Percentiles rank a stretch among this genome's conserved stretches.
These are phyloP conservation scores for Nicotiana attenuata DNA, from an alignment of 257 asterid genomes.

Conservation along the genomic window DNA sequence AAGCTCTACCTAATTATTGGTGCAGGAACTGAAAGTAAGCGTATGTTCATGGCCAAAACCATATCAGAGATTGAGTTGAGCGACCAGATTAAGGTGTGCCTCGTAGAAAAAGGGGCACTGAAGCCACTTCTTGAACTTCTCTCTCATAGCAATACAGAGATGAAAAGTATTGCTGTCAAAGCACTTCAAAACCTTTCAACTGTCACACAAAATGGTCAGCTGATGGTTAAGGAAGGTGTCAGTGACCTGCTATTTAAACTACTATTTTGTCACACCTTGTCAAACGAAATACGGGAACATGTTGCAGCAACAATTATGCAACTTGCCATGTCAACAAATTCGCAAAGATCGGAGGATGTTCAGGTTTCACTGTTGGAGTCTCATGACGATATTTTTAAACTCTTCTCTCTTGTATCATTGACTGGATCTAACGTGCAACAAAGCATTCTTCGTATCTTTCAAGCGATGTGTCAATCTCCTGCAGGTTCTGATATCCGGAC, in stretches of 20 bases:
- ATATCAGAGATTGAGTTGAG: constrained; percentile 40
- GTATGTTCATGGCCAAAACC: constrained; percentile 33
- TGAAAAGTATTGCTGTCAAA: constrained; percentile 28
- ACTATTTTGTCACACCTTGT: constrained; percentile 30
- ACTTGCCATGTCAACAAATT: constrained; percentile 27
- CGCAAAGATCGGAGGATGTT: constrained; percentile 22
- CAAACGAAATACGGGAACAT: constrained; percentile 24
- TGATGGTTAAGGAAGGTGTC: constrained; percentile 40
- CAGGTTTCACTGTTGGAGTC: constrained; percentile 28
- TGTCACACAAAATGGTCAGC: constrained; percentile 31
- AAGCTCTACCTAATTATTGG: not conserved
- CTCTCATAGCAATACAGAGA: constrained; percentile 16
- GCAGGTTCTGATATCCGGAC: constrained; percentile 29
- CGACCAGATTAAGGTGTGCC: constrained; percentile 34
- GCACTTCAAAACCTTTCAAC: constrained; percentile 38
- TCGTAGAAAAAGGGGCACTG: constrained; percentile 32
- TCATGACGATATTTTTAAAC: constrained; percentile 35
- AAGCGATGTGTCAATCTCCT: constrained; percentile 34
- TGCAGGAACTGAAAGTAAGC: constrained; percentile 25
- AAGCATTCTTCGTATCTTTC: constrained; percentile 35
- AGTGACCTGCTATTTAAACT: constrained; percentile 32
- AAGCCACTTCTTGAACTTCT: constrained; percentile 43
- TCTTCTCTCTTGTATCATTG: constrained; percentile 39
- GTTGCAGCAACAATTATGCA: constrained; percentile 41
- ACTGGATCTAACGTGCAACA: constrained; percentile 27